Evolutionary conservation across 108 stramenopile species (phyloP).

Genomic region (Cyclotella baltica): DNA sequence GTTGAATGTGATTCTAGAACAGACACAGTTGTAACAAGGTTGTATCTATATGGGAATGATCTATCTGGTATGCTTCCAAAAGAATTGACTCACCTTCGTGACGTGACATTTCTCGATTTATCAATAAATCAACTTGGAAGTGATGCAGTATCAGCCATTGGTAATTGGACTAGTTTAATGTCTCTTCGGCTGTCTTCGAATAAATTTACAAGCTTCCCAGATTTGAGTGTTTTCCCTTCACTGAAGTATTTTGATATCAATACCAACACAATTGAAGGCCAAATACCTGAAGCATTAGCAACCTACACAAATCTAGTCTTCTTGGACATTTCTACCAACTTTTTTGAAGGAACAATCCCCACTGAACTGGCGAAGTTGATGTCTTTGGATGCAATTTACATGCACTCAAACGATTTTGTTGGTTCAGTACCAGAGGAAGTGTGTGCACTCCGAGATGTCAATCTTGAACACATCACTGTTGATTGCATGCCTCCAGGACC

Average conservation of each 20-base stretch:
- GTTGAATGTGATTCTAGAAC: constrained; percentile 47
- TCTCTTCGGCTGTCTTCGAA: constrained; percentile 28
- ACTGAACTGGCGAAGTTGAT: constrained; percentile 37
- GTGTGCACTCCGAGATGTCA: constrained; percentile 30
- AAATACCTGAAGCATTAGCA: constrained; percentile 32
- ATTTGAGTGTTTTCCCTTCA: constrained; percentile 17
- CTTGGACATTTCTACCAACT: constrained; percentile 51
- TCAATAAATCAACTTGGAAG: constrained; percentile 28
- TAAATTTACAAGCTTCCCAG: constrained; percentile 12
- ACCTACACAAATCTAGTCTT: constrained; percentile 14
- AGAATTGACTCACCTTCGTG: constrained; percentile 23
- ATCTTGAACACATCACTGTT: constrained; percentile 16
- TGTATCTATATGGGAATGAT: constrained; percentile 18
- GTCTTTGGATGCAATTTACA: constrained; percentile 45
- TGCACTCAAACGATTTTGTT: constrained; percentile 61
- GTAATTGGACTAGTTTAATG: constrained; percentile 25
- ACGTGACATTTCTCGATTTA: constrained; percentile 28
- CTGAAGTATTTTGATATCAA: constrained; percentile 38
- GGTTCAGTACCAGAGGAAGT: constrained; percentile 57
- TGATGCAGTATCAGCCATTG: constrained; percentile 13
- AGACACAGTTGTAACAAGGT: constrained; percentile 21
- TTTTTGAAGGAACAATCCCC: constrained; percentile 65
- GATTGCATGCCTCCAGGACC: constrained; percentile 14
- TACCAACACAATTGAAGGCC: constrained; percentile 24
- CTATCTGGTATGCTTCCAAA: constrained; percentile 39